Base-by-base conservation (phyloP, 2,329 filamentous ascomycete genomes). In the Hymenotorrendiella dingleyae region DNA sequence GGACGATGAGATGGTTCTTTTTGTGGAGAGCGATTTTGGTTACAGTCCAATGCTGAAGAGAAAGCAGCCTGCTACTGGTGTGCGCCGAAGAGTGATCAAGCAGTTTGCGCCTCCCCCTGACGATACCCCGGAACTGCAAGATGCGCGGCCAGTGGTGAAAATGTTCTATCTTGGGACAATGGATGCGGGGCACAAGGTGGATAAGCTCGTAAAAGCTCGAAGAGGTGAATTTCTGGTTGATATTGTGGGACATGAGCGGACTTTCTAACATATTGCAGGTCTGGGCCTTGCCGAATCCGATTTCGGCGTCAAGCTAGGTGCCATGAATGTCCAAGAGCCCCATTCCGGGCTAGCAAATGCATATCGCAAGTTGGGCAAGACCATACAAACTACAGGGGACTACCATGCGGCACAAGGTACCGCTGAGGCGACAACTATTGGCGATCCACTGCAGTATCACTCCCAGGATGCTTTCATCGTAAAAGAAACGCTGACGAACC, bases 1-100 rank as follows among this genome's bases (percentile, higher is more conserved):
- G 49, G 93, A 98, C 62, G 91, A 97, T 49, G 93, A 98, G 67
- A 91, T 97, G 80, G 80, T 96, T 4, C 82, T 97, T 47, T 98
- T 98, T 58, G 89, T 98, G n/a, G 93, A 98, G 67, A 95, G 88
- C 61, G 93, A 98, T 64, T 97, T 96, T 64, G 93, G 93, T 29
- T 98, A 98, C 66, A 96, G 89, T 59, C 93, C 93, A 1, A 85
- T 97, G 59, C 83, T 96, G 35, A 84, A 91, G 64, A 88, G 89
- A 74, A 95, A 94, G 71, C 93, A 98, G 65, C 93, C 93, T 17
- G 93, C 93, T 7, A 98, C 93, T 1, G 93, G 93, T 32, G 88
- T 98, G 55, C 81, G 93, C 50, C 79, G 93, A 61, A 96, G 96
- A 70, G 84, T 97, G 48, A 73, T 98, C 62, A 98, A 98, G 73